phyloP scores from a whole-genome alignment of 139 green algal species.

The Chlamydomonas incerta region DNA sequence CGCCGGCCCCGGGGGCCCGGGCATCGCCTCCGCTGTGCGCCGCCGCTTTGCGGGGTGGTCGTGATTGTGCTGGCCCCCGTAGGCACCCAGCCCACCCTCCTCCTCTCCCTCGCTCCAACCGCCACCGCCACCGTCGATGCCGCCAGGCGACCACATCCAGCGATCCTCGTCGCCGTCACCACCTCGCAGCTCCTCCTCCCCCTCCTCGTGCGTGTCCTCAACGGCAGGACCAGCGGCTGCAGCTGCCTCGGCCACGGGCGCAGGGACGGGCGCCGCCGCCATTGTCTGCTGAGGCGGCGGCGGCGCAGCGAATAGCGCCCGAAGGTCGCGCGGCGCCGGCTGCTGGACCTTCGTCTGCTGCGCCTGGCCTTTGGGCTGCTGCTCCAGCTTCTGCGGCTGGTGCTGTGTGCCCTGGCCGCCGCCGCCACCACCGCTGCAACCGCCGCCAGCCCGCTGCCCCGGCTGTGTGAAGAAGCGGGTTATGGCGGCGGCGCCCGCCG shows the following conservation, averaged over 20 bases:
- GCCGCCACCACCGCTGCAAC: neutral
- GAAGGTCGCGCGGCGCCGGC: neutral
- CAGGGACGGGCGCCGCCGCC: too few relatives aligned
- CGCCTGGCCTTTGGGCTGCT: neutral
- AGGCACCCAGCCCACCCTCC: neutral
- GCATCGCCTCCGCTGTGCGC: too few relatives aligned
- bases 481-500: constrained; percentile 13
- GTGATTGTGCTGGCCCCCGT: neutral
- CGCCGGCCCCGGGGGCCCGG: too few relatives aligned
- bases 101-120: neutral
- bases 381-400: too few relatives aligned
- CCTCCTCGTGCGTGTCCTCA: too few relatives aligned
- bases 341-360: neutral
- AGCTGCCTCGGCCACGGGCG: neutral
- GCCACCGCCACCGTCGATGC: too few relatives aligned
- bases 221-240: neutral
- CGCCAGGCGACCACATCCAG: too few relatives aligned
- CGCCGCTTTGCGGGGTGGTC: too few relatives aligned
- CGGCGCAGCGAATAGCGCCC: too few relatives aligned
- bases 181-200: neutral
- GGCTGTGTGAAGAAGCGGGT: constrained; percentile 41
- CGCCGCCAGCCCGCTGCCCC: neutral
- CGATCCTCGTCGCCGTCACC: too few relatives aligned
- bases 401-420: too few relatives aligned
- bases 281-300: too few relatives aligned